Evolutionary conservation across 148 eudicot species (phyloP), one percentile per base, ranked within the genome.

Genomic region (Hydrangea macrophylla): DNA sequence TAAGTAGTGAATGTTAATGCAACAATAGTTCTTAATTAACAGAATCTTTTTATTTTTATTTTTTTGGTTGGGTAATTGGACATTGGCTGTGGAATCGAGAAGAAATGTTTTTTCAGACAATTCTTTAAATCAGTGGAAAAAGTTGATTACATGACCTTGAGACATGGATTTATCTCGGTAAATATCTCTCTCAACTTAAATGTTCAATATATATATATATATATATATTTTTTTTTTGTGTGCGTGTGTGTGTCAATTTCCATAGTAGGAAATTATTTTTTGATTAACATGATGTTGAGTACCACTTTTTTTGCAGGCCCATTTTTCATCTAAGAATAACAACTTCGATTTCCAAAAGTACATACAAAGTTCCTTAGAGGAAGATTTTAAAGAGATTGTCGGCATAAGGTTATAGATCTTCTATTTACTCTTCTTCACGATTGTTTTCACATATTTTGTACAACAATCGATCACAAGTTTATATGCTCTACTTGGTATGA

Each of bases 141-240:
- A 53, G 67, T 73, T 56, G 84, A 76, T 70, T 80, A 80, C 53
- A 51, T 80, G 30, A 80, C 80, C 9, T 37, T 80, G 26, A 79
- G 83, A 22, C 84, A 80, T 61, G 84, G 84, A 15, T 80, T 80
- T 60, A 73, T 80, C 24, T 42, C 78, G 81, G 84, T 80, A 26
- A 70, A 69, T 54, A 20, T 6, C 18, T 51, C 23, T 1, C 13
- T 30, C 36, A 0, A 31, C 26, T 40, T 65, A 33, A 57, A 13
- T 12, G 18, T 20, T 48, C 60, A 32, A 13, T 48, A 2, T 48
- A 3, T 8, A 48, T 48, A 11, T 9, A 48, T 48, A n/a, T 45
- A 17, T 45, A 45, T 45, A 45, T 45, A 45, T 45, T n/a, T n/a
- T n/a, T n/a, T n/a, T n/a, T n/a, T n/a, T n/a, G n/a, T n/a, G n/a